Base-by-base conservation (phyloP, 805 yeast species). In the Yamadazyma endophytica region DNA sequence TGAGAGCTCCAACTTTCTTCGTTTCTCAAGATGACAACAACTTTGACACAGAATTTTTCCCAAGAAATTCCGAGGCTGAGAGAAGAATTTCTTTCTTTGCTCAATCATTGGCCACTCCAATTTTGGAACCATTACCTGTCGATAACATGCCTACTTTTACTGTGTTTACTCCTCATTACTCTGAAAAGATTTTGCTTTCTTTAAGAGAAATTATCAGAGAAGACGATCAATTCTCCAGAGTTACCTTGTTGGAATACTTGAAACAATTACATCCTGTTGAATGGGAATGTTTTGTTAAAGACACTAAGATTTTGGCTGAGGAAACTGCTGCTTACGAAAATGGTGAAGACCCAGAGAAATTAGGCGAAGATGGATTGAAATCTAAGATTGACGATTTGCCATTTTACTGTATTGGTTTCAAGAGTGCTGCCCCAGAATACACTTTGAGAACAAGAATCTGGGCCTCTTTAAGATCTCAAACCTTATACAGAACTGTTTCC, bases 141-240 rank as follows among this genome's bases (percentile, higher is more conserved):
- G 98, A 92, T 64, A 90, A 90, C 73, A 92, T 92, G 98, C 99
- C 99, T 44, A 90, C 97, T 9, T 92, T 92, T 63, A 89, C 98
- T 23, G 95, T 87, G 6, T 64, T 88, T 48, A 73, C 88, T 26
- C 96, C 96, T 6, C 96, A 88, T 54, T 88, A 82, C 54, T 69
- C 82, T 6, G 96, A 88, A 52, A 87, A 82, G 57, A 85, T 88
- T 29, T 68, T 82, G 12, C 63, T 87, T 35, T 73, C 85, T 2
- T 64, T 88, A 42, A 77, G 79, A 49, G 96, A 88, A 52, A 79
- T 87, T 13, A 83, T 88, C 35, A 75, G 78, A 42, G 87, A 79
- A 53, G 82, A 77, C 31, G 82, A 77, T 39, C 78, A 75, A 18
- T 71, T 71, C 44, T 75, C 77, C 2, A 64, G 72, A 49, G 70